Percentiles rank a stretch among this genome's conserved stretches.
phyloP scores from a whole-genome alignment of 2,329 filamentous ascomycete genomes.

The Emmonsiellopsis sp. region DNA sequence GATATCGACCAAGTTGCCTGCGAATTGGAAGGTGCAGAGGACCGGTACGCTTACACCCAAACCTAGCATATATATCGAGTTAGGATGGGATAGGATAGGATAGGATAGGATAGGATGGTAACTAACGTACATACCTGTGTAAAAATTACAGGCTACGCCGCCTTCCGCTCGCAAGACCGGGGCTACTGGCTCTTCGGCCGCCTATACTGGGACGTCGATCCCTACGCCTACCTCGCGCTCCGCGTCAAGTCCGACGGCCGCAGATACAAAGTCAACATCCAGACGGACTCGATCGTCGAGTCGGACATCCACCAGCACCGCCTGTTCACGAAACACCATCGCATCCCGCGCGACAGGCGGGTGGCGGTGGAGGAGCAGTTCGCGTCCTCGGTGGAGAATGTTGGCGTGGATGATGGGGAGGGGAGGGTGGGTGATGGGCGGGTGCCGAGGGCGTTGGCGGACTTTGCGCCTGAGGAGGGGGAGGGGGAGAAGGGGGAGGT shows the following conservation, averaged over 20 bases:
- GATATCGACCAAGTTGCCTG: conserved; percentile 78
- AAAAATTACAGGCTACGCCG: conserved; percentile 65
- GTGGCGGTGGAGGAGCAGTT: conserved; percentile 12
- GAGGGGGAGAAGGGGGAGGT: too few species aligned
- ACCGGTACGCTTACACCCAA: conserved; percentile 21
- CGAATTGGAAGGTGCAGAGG: conserved; percentile 41
- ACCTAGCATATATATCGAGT: neutral
- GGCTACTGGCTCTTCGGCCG: conserved; percentile 75
- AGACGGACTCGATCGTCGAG: conserved; percentile 86
- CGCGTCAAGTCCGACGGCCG: conserved; percentile 84
- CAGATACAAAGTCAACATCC: conserved; percentile 89
- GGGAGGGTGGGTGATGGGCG: too few species aligned
- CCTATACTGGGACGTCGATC: conserved; percentile 78
- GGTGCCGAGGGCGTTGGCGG: conserved; percentile 23
- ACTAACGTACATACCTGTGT: neutral
- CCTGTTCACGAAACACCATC: conserved; percentile 48
- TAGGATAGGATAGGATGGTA: conserved; percentile 5
- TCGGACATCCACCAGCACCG: conserved; percentile 96
- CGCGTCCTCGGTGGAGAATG: neutral
- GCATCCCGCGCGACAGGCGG: conserved; percentile 6
- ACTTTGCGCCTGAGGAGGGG: conserved; percentile 12
- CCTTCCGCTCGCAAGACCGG: conserved; percentile 74
- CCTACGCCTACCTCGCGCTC: conserved; percentile 77
- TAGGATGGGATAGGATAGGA: neutral
- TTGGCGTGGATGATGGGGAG: too few species aligned